phyloP scores from a whole-genome alignment of 225 moss, liverwort and hornwort genomes.

The Thuidium tamariscinum region DNA sequence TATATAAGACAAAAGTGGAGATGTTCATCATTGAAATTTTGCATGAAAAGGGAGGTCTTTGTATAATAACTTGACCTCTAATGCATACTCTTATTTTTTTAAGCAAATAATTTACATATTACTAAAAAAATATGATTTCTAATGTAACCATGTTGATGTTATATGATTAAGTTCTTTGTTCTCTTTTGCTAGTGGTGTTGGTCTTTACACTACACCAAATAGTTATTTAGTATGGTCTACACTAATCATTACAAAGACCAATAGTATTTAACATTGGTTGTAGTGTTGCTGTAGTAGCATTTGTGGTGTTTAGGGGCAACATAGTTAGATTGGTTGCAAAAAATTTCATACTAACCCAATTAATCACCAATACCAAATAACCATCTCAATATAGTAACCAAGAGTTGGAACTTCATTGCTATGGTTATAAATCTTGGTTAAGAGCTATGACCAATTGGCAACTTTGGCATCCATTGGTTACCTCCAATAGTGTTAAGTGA shows the following conservation, averaged over 20 bases:
- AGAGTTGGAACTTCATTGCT: not conserved
- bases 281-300: not conserved
- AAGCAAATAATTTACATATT: not conserved
- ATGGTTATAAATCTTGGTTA: not conserved
- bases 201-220: not conserved
- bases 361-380: not conserved
- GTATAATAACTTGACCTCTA: not conserved
- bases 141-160: fast-evolving
- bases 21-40: not conserved
- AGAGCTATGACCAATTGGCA: fast-evolving
- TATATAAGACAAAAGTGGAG: fast-evolving
- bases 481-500: not conserved
- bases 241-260: not conserved
- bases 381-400: not conserved
- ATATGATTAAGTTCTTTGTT: not conserved
- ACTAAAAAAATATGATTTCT: not conserved
- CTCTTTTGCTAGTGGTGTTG: fast-evolving
- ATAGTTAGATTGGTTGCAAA: not conserved
- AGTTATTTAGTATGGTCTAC: not conserved
- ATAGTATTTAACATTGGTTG: not conserved
- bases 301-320: fast-evolving
- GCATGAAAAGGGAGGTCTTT: not conserved
- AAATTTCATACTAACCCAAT: not conserved
- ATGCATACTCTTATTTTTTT: not conserved
- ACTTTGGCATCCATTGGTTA: not conserved